A percentile compares a stretch with the other conserved stretches of the same genome.
Conservation (phyloP, 1,284 basidiomycete genomes). For the Cutaneotrichosporon sp. region DNA sequence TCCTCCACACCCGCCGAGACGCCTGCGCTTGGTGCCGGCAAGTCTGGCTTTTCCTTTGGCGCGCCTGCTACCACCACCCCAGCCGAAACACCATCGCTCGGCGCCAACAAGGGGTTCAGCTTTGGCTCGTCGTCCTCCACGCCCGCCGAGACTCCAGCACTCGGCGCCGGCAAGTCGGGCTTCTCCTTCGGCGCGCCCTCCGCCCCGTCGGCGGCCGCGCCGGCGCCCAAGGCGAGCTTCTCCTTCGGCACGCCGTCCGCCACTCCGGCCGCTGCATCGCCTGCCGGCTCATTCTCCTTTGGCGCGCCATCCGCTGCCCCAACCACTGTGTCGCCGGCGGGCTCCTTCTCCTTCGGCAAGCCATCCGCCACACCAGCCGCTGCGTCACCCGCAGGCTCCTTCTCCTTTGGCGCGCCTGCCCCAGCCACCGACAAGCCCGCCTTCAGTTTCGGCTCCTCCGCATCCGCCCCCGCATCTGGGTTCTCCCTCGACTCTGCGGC, state of each 20-base stretch:
- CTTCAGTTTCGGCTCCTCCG: background rate
- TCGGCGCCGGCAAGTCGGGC: background rate
- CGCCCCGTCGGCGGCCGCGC: background rate
- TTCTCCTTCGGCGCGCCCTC: conserved; percentile 14
- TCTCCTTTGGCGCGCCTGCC: too few relatives aligned
- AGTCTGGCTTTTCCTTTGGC: conserved; percentile 4
- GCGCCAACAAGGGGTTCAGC: conserved; percentile 8
- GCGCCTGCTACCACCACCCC: background rate
- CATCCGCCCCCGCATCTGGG: background rate
- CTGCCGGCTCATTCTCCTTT: background rate
- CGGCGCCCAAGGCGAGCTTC: conserved; percentile 3
- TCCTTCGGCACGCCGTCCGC: conserved; percentile 6
- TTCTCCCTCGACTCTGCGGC: background rate
- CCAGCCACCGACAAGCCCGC: background rate
- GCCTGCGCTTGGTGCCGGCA: background rate
- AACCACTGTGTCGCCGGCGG: background rate
- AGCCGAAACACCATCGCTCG: background rate
- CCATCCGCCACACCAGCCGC: background rate
- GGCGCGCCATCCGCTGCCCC: background rate
- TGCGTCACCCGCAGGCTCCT: too few relatives aligned
- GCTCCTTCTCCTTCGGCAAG: conserved; percentile 13
- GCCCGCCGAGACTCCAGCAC: background rate
- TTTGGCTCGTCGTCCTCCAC: conserved; percentile 5
- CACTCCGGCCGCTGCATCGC: too few relatives aligned
- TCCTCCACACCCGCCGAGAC: background rate